phyloP scores from a whole-genome alignment of 23 red algal genomes.

The Agarophyton chilense region DNA sequence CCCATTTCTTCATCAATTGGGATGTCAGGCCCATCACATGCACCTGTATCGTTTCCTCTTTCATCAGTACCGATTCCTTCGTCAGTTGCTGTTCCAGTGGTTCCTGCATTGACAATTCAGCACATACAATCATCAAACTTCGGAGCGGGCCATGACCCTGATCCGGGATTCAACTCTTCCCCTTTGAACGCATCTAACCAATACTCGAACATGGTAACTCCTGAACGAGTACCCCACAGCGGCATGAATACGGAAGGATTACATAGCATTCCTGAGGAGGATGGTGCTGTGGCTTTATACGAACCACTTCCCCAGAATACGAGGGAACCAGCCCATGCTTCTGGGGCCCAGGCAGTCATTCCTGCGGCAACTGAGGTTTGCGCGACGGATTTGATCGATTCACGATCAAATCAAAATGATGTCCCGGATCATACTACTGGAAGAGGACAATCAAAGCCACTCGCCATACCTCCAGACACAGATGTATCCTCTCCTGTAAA shows the following conservation, averaged over 20 bases:
- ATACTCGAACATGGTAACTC: not conserved
- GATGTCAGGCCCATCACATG: not conserved
- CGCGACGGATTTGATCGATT: not conserved
- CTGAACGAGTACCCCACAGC: slow-evolving; percentile 4
- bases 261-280: not conserved
- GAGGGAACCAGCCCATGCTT: not conserved
- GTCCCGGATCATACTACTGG: not conserved
- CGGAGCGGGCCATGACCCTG: not conserved
- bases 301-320: not conserved
- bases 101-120: slow-evolving; percentile 10
- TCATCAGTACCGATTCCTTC: slow-evolving; percentile 14
- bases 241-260: not conserved
- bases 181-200: not conserved
- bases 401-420: not conserved
- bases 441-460: not conserved
- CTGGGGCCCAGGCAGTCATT: not conserved
- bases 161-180: not conserved
- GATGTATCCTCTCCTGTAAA: not conserved
- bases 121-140: not conserved
- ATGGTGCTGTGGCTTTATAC: not conserved
- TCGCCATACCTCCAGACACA: too few relatives aligned
- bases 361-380: not conserved
- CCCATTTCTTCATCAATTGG: slow-evolving; percentile 11
- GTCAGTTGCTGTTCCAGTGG: slow-evolving; percentile 15
- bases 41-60: not conserved